These are phyloP conservation scores for Wickerhamiella occidentalis DNA, from an alignment of 805 yeast genomes.

Conservation along the genomic window DNA sequence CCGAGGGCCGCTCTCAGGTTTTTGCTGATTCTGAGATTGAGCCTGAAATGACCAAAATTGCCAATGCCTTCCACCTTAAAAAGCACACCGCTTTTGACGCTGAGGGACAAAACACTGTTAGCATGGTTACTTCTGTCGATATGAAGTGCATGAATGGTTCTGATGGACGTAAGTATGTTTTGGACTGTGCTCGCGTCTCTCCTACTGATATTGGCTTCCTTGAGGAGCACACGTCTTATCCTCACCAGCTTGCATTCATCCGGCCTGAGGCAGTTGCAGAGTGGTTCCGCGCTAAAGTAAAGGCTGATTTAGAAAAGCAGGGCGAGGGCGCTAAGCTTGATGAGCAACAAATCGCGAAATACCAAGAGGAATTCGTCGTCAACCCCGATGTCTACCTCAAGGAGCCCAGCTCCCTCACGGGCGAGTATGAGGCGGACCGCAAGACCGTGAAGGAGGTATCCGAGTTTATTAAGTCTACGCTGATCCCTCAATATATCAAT, in stretches of 20 bases:
- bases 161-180: conserved; percentile 71
- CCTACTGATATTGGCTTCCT: conserved; percentile 75
- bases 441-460: conserved; percentile 60
- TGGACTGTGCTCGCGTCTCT: conserved; percentile 72
- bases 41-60: conserved; percentile 44
- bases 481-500: conserved; percentile 51
- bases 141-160: conserved; percentile 70
- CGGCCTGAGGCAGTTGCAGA: conserved; percentile 83
- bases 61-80: conserved; percentile 68
- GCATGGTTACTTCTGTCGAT: conserved; percentile 57
- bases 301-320: conserved; percentile 39
- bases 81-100: conserved; percentile 44
- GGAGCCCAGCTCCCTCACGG: conserved; percentile 30
- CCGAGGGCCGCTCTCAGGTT: conserved; percentile 45
- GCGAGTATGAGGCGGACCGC: conserved; percentile 39
- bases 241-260: conserved; percentile 65
- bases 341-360: conserved; percentile 32
- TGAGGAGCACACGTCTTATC: conserved; percentile 46
- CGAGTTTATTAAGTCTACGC: conserved; percentile 41
- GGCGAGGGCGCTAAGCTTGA: conserved; percentile 32
- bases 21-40: conserved; percentile 42
- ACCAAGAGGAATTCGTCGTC: conserved; percentile 43
- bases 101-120: conserved; percentile 33
- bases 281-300: conserved; percentile 70
- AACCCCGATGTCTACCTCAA: conserved; percentile 67